Base-by-base conservation (phyloP, 2,329 filamentous ascomycete genomes). In the Penicillium verrucosum region DNA sequence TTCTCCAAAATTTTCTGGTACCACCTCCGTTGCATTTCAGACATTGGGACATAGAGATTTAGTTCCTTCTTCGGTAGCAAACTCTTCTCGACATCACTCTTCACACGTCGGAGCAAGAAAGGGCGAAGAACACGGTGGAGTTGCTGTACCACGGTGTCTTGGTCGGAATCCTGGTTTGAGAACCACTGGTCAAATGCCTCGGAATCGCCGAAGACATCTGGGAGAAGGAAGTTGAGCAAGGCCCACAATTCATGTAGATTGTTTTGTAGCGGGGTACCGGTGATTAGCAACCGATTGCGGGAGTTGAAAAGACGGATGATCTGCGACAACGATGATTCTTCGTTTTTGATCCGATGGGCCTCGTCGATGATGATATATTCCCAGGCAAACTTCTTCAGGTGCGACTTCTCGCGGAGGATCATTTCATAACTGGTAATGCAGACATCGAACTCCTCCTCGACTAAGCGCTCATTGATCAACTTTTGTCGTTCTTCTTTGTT, bases 311-410 rank as follows among this genome's bases (percentile, higher is more conserved):
- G 80, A 65, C 94, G 90, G 63, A 99, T 96, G 64, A 97, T 95
- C 70, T 97, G 93, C 3, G 94, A 92, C 3, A 99, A 82, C 0
- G 94, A 97, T 0, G 94, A 99, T 74, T 97, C 92, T 72, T 99
- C 94, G 75, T 99, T 99, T 81, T 99, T 99, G 83, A 99, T 99
- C 59, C 94, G 91, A 75, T 99, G 94, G 2, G 94, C 88, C 77
- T 99, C 94, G 68, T 99, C 94, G 62, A 99, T 96, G 65, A 99
- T 96, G 75, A 99, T 99, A 76, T 99, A 99, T 74, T 99, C 93
- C 94, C 94, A 99, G 0, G 94, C 92, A 73, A 99, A 96, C 75
- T 97, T 97, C 78, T 94, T 96, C 64, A 99, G 76, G 65, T 96
- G 91, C 1, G 89, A 82, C 78, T 99, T 97, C 72, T 99, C 94